A percentile compares a stretch with the other conserved stretches of the same genome.
Conservation (phyloP, 495 filamentous ascomycete genomes). For the Aspergillus ellipticus region DNA sequence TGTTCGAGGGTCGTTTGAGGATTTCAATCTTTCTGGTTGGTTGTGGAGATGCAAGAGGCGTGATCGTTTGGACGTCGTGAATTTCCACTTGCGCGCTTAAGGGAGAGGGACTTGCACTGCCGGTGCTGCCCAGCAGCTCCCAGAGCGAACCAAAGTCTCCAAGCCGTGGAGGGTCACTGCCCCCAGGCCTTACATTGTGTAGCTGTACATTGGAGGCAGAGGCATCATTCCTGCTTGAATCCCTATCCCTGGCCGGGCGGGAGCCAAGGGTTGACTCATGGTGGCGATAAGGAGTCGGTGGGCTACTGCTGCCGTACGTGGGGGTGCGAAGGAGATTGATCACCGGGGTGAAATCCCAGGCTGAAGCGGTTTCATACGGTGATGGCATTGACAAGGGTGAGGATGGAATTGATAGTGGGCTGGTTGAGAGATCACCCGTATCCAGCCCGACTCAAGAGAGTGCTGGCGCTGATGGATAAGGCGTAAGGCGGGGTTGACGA, state of each 20-base stretch:
- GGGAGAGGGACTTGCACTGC: not conserved
- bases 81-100: conserved; percentile 1
- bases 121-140: conserved; percentile 24
- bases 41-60: not conserved
- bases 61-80: not conserved
- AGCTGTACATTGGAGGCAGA: not conserved
- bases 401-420: not conserved
- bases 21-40: conserved; percentile 13
- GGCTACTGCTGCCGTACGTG: conserved; percentile 20
- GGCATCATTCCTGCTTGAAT: conserved; percentile 9
- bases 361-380: conserved; percentile 24
- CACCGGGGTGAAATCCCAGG: conserved; percentile 49
- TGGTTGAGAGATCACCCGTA: not conserved
- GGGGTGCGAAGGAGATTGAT: conserved; percentile 45
- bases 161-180: conserved; percentile 18
- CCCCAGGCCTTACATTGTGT: not conserved
- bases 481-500: not conserved
- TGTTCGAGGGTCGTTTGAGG: conserved; percentile 16
- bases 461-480: not conserved
- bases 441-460: not conserved
- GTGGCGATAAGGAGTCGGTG: conserved; percentile 11
- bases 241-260: conserved; percentile 5
- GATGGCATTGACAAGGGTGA: conserved; percentile 21
- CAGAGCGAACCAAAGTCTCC: conserved; percentile 41
- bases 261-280: conserved; percentile 2